phyloP scores from a whole-genome alignment of 1,139 yeast genomes.

The Groenewaldozyma auringiensis region DNA sequence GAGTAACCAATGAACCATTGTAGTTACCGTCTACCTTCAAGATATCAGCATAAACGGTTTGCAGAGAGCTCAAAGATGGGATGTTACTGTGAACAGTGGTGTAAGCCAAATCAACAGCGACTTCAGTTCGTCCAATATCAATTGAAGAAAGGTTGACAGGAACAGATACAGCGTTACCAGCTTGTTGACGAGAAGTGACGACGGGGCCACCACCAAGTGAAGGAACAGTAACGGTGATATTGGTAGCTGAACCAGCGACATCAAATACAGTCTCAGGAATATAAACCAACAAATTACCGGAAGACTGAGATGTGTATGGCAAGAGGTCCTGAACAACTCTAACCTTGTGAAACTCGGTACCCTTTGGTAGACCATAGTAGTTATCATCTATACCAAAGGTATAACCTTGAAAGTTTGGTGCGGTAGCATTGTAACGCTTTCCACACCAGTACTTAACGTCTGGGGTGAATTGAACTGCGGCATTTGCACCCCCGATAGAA shows the following conservation, averaged over 20 bases:
- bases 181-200: conserved; percentile 6
- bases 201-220: conserved; percentile 9
- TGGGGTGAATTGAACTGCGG: not conserved
- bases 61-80: conserved; percentile 8
- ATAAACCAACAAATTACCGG: conserved; percentile 8
- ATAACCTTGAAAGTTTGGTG: conserved; percentile 10
- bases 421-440: conserved; percentile 11
- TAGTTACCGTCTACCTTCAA: conserved; percentile 6
- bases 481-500: too few relatives aligned
- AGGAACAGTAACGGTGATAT: conserved; percentile 11
- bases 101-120: conserved; percentile 10
- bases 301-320: conserved; percentile 9
- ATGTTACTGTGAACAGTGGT: conserved; percentile 7
- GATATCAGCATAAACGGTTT: conserved; percentile 11
- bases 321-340: conserved; percentile 11
- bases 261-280: conserved; percentile 10
- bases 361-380: conserved; percentile 11
- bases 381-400: conserved; percentile 11
- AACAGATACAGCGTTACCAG: conserved; percentile 10
- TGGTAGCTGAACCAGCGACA: conserved; percentile 6
- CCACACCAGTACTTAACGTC: conserved; percentile 15
- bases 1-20: conserved; percentile 9
- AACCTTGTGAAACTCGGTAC: conserved; percentile 7
- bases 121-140: conserved; percentile 8
- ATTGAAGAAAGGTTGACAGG: conserved; percentile 9